phyloP scores from a whole-genome alignment of 2,329 filamentous ascomycete genomes.

The Periconia sp. region DNA sequence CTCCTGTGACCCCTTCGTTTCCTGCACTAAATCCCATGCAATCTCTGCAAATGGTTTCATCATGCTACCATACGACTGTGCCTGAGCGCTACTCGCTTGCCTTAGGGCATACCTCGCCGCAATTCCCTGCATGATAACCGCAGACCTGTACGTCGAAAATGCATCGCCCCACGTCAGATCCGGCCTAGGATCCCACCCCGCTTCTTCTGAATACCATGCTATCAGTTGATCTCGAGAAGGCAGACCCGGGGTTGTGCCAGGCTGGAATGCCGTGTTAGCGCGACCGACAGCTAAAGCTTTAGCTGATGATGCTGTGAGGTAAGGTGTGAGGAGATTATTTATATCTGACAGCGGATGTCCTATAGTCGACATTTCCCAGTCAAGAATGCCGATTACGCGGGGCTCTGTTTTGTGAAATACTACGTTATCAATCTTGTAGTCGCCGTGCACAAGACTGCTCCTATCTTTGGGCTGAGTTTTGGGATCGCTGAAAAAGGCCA shows the following conservation, averaged over 20 bases:
- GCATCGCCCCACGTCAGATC: conserved; percentile 69
- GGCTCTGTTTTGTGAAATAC: conserved; percentile 86
- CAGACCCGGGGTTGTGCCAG: conserved; percentile 69
- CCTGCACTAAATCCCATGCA: conserved; percentile 75
- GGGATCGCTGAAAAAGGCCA: conserved; percentile 76
- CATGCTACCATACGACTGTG: conserved; percentile 72
- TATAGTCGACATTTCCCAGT: conserved; percentile 95
- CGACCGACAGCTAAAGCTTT: conserved; percentile 47
- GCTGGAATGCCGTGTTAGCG: conserved; percentile 62
- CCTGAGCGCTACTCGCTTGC: conserved; percentile 88
- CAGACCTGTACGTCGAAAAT: conserved; percentile 65
- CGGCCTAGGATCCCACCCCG: conserved; percentile 72
- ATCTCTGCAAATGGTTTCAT: conserved; percentile 76
- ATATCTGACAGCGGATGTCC: conserved; percentile 95
- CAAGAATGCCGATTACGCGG: conserved; percentile 87
- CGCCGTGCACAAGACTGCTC: conserved; percentile 84
- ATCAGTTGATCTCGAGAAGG: conserved; percentile 65
- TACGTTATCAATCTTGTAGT: conserved; percentile 80
- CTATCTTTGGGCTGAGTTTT: conserved; percentile 76
- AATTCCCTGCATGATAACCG: conserved; percentile 83
- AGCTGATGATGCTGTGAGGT: conserved; percentile 47
- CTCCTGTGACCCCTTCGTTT: conserved; percentile 49
- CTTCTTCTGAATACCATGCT: conserved; percentile 69
- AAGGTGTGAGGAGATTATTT: conserved; percentile 71
- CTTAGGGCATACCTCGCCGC: conserved; percentile 82